Base-by-base conservation (phyloP, 2,329 filamentous ascomycete genomes). In the Fusarium aywerte region DNA sequence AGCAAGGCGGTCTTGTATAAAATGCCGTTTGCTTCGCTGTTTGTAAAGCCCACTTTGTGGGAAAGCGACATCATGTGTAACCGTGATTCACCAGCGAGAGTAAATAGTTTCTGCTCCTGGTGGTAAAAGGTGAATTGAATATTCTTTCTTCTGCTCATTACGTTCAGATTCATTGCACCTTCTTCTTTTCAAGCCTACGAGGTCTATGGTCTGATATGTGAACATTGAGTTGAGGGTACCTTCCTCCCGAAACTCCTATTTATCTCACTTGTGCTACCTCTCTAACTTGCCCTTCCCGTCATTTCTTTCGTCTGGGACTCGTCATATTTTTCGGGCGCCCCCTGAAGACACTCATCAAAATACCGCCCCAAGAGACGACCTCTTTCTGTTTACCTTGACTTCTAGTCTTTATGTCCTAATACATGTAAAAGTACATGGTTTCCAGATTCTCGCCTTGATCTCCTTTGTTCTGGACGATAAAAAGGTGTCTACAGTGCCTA, bases 321-420 rank as follows among this genome's bases (percentile, higher is more conserved):
- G 32, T 56, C 38, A 58, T 51, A 43, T 36, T 32, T 56, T 56
- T 55, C 55, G 38, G 45, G 68, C 31, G 52, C 39, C 68, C 58
- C 50, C 42, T 43, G 45, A 32, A 31, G 25, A 33, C 45, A 49
- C 45, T 60, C 35, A 38, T 42, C 39, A 47, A 44, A 32, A 36
- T 35, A 62, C 29, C 36, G 40, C 33, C 36, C 35, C 12, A 51
- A 27, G 27, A 31, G 44, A 38, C 23, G 23, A n/a, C 39, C 31
- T 20, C 20, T 51, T 58, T 58, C 25, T 39, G 39, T 25, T 42
- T 36, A 16, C 25, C 36, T 51, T 27, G 33, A 20, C 20, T 42
- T 36, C 18, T 31, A 8, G 16, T 8, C 35, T 32, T 27, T 16
- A 40, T 39, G 33, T 35, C 23, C 25, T 23, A 31, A 42, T 7